These are phyloP conservation scores for Lactifluus subvellereus DNA, from an alignment of 768 basidiomycete genomes.

Conservation along the genomic window DNA sequence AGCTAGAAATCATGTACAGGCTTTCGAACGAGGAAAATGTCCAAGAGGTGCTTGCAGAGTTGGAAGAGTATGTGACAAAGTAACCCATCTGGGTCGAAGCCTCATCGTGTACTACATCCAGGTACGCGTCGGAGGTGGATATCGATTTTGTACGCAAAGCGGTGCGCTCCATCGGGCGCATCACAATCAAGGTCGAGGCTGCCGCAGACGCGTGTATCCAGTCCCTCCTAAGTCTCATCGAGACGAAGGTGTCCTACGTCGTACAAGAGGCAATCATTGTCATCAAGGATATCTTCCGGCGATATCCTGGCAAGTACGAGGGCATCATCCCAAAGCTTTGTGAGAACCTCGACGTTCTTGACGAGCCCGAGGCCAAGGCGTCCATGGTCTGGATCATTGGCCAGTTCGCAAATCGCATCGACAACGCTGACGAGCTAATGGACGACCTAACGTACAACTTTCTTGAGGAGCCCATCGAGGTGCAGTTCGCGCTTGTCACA, in stretches of 20 bases:
- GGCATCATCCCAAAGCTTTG: conserved; percentile 92
- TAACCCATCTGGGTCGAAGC: not conserved
- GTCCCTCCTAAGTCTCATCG: conserved; percentile 77
- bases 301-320: conserved; percentile 96
- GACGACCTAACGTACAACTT: conserved; percentile 49
- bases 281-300: conserved; percentile 95
- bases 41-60: conserved; percentile 84
- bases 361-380: conserved; percentile 95
- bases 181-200: conserved; percentile 94
- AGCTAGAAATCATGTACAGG: conserved; percentile 98
- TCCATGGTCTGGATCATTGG: conserved; percentile 98
- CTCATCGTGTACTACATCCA: conserved; percentile 30
- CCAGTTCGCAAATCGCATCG: conserved; percentile 91
- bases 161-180: conserved; percentile 91
- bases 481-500: conserved; percentile 91
- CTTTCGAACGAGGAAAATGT: conserved; percentile 93
- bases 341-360: conserved; percentile 83
- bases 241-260: conserved; percentile 88
- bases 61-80: conserved; percentile 70
- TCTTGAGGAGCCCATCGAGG: conserved; percentile 41
- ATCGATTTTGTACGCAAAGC: conserved; percentile 98
- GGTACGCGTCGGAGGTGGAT: conserved; percentile 97
- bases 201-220: conserved; percentile 90
- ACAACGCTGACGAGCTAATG: conserved; percentile 91
- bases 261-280: conserved; percentile 92